Evolutionary conservation across 23 red algal species (phyloP).

Genomic region (Cyanidioschyzon merolae): DNA sequence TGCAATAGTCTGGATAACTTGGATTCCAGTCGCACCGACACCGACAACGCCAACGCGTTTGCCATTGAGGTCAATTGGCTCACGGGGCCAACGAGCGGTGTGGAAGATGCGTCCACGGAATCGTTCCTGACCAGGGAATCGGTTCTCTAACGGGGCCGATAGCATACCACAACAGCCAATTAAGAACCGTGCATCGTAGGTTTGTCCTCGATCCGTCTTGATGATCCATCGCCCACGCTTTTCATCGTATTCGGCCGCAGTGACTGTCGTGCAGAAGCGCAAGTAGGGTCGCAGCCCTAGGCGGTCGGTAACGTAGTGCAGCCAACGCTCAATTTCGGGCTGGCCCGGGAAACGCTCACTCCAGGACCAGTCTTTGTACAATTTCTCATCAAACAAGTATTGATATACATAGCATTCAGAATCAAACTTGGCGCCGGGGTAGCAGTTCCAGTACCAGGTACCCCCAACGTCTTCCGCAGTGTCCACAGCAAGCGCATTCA

Average conservation of each 20-base stretch:
- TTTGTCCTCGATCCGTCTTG: background rate
- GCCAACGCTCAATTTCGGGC: constrained; percentile 10
- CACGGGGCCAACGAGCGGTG: constrained; percentile 1
- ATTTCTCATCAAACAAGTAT: constrained; percentile 9
- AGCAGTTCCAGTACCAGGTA: constrained; percentile 20
- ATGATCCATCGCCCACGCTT: background rate
- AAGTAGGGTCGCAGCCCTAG: background rate
- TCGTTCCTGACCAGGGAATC: constrained; percentile 7
- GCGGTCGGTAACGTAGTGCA: constrained; percentile 17
- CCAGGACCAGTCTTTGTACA: constrained; percentile 18
- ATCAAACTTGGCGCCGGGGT: constrained; percentile 14
- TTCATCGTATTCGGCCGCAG: background rate
- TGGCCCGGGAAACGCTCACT: constrained; percentile 2
- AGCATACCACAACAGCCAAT: constrained; percentile 8
- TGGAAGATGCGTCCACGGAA: constrained; percentile 12
- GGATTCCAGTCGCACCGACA: constrained; percentile 7
- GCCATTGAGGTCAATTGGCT: background rate
- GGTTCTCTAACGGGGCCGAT: constrained; percentile 3
- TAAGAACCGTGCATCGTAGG: constrained; percentile 2
- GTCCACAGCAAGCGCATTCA: background rate
- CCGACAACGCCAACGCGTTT: constrained; percentile 13
- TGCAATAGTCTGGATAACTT: constrained; percentile 13
- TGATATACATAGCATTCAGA: constrained; percentile 12
- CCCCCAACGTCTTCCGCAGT: background rate
- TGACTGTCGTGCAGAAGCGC: constrained; percentile 2